These are phyloP conservation scores for Xylaria multiplex DNA, from an alignment of 2,329 filamentous ascomycete genomes.

Conservation along the genomic window DNA sequence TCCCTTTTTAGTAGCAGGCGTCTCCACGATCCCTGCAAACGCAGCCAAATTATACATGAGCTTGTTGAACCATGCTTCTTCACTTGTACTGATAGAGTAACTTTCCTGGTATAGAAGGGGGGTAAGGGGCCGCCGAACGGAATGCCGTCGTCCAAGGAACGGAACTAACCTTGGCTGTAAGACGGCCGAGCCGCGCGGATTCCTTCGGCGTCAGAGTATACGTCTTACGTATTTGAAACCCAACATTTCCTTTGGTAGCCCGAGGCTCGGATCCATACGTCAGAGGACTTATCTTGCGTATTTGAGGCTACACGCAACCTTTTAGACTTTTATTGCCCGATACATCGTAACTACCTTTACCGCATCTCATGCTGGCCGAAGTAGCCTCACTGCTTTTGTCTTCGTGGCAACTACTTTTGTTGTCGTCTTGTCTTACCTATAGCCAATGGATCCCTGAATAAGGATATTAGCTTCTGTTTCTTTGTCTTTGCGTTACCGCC, in stretches of 20 bases:
- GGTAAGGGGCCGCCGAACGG: conserved; percentile 13
- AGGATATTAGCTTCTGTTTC: conserved; percentile 9
- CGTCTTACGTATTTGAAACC: conserved; percentile 33
- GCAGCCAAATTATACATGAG: background rate
- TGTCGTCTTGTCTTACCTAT: conserved; percentile 8
- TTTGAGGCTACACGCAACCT: conserved; percentile 2
- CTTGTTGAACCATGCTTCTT: background rate
- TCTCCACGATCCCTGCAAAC: conserved; percentile 16
- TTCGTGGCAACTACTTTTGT: conserved; percentile 7
- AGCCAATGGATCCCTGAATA: conserved; percentile 21
- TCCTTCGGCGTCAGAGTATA: conserved; percentile 29
- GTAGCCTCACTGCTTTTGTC: conserved; percentile 14
- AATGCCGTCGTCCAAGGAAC: conserved; percentile 3
- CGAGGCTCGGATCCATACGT: conserved; percentile 26
- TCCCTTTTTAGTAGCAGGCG: conserved; percentile 19
- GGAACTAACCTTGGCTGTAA: conserved; percentile 24
- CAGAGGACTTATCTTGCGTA: conserved; percentile 10
- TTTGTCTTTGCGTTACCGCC: conserved; percentile 20
- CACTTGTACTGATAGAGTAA: conserved; percentile 1
- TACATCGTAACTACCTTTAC: conserved; percentile 14
- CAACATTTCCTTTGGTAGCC: conserved; percentile 7
- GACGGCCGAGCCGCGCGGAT: conserved; percentile 29
- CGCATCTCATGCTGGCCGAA: background rate
- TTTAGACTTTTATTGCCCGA: conserved; percentile 1
- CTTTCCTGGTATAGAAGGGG: background rate